Evolutionary conservation across 208 protist genomes (phyloP).

Genomic region (Leptomonas pyrrhocoris): DNA sequence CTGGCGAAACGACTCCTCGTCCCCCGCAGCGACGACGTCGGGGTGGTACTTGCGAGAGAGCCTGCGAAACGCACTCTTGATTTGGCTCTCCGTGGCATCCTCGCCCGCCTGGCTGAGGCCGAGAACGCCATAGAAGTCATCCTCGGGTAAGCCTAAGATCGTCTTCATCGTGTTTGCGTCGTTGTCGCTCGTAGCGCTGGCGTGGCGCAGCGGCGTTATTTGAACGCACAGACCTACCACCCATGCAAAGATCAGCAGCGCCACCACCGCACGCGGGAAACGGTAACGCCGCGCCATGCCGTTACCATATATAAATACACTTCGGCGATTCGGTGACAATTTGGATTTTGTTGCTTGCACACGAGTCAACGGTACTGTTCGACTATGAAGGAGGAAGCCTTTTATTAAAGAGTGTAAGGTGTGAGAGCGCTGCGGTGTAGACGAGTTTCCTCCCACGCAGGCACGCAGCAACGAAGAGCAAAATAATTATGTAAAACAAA

Average conservation of each 20-base stretch:
- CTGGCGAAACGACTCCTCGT: conserved; percentile 49
- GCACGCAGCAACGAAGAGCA: too few relatives aligned
- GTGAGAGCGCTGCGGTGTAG: too few relatives aligned
- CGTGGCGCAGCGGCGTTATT: not conserved
- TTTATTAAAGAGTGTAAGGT: too few relatives aligned
- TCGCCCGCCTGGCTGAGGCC: conserved; percentile 59
- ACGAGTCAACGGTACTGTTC: too few relatives aligned
- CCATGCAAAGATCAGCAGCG: conserved; percentile 18
- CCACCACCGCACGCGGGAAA: conserved; percentile 8
- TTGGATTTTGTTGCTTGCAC: too few relatives aligned
- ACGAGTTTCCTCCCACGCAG: too few relatives aligned
- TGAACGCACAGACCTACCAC: conserved; percentile 1
- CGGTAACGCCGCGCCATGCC: not conserved
- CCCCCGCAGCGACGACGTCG: conserved; percentile 56
- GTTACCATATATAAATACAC: too few relatives aligned
- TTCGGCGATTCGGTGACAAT: too few relatives aligned
- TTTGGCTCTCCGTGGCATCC: conserved; percentile 79
- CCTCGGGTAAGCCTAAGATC: conserved; percentile 25
- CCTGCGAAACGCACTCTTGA: conserved; percentile 76
- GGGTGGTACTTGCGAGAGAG: conserved; percentile 87
- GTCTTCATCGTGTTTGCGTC: conserved; percentile 15
- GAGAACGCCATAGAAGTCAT: conserved; percentile 83
- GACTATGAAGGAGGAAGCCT: too few relatives aligned
- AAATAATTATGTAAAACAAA: too few relatives aligned
- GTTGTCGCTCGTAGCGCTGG: not conserved